Evolutionary conservation across 176 grass and related monocot genomes (phyloP).

Genomic region (Stipa capillata): DNA sequence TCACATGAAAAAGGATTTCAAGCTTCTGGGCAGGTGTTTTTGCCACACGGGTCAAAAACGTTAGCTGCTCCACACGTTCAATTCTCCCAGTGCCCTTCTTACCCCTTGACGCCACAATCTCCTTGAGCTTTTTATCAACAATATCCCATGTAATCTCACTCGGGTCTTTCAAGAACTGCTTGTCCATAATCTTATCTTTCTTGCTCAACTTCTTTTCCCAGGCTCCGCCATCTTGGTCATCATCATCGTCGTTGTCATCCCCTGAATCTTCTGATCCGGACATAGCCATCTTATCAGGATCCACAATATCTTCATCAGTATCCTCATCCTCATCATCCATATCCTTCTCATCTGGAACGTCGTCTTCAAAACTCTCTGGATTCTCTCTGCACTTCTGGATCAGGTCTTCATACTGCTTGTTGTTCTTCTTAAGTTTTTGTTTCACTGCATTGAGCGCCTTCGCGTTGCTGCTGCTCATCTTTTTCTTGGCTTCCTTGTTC

Average conservation of each 20-base stretch:
- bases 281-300: slow-evolving; percentile 28
- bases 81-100: slow-evolving; percentile 89
- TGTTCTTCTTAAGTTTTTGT: slow-evolving; percentile 98
- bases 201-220: slow-evolving; percentile 43
- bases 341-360: slow-evolving; percentile 38
- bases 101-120: slow-evolving; percentile 84
- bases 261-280: slow-evolving; percentile 47
- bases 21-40: slow-evolving; percentile 98
- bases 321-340: slow-evolving; percentile 25
- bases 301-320: slow-evolving; percentile 40
- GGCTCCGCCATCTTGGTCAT: slow-evolving; percentile 14
- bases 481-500: slow-evolving; percentile 95
- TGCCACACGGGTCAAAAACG: slow-evolving; percentile 78
- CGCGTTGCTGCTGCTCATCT: slow-evolving; percentile 96
- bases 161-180: slow-evolving; percentile 83
- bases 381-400: slow-evolving; percentile 58
- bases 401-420: slow-evolving; percentile 82
- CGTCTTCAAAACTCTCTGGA: slow-evolving; percentile 64
- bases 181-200: slow-evolving; percentile 83
- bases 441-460: slow-evolving; percentile 82
- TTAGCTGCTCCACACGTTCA: slow-evolving; percentile 91
- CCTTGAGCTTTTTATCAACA: slow-evolving; percentile 89
- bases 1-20: slow-evolving; percentile 83
- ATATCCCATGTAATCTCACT: slow-evolving; percentile 95
- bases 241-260: slow-evolving; percentile 16